These are phyloP conservation scores for Fusarium domesticum DNA, from an alignment of 2,329 filamentous ascomycete genomes.

Conservation along the genomic window DNA sequence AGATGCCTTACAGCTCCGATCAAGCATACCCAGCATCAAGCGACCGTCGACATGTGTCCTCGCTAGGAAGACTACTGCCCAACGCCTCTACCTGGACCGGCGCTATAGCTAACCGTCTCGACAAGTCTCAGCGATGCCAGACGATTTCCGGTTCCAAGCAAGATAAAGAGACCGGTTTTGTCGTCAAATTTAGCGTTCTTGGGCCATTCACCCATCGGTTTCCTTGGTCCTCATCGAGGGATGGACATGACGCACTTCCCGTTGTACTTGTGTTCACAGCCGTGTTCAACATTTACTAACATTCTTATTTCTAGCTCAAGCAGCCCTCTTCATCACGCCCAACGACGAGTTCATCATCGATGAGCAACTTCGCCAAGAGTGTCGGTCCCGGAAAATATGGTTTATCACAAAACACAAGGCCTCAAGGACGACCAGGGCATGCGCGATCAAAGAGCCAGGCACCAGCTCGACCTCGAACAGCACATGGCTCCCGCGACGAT, in stretches of 20 bases:
- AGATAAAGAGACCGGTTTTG: no score
- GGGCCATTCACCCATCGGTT: no score
- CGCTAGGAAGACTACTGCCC: no score
- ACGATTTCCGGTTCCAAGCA: no score
- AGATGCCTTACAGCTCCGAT: no score
- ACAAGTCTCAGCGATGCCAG: no score
- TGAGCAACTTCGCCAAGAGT: constrained; percentile 54
- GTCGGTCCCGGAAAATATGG: constrained; percentile 53
- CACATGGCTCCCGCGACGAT: constrained; percentile 41
- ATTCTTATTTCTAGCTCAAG: constrained; percentile 31
- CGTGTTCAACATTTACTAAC: constrained; percentile 5
- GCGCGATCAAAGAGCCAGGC: constrained; percentile 41
- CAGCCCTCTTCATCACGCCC: constrained; percentile 40
- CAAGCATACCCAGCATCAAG: no score
- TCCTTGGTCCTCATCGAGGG: no score
- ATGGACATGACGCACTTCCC: constrained; percentile 11
- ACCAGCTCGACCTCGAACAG: constrained; percentile 36
- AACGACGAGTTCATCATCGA: constrained; percentile 33
- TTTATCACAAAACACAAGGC: constrained; percentile 50
- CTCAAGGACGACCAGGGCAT: constrained; percentile 46
- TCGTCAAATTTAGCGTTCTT: no score
- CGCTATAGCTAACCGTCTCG: no score
- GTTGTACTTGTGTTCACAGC: constrained; percentile 8
- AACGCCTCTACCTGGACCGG: no score
- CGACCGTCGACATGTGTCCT: no score